Evolutionary conservation across 176 grass and related monocot species (phyloP).

Genomic region (Bromus sterilis): DNA sequence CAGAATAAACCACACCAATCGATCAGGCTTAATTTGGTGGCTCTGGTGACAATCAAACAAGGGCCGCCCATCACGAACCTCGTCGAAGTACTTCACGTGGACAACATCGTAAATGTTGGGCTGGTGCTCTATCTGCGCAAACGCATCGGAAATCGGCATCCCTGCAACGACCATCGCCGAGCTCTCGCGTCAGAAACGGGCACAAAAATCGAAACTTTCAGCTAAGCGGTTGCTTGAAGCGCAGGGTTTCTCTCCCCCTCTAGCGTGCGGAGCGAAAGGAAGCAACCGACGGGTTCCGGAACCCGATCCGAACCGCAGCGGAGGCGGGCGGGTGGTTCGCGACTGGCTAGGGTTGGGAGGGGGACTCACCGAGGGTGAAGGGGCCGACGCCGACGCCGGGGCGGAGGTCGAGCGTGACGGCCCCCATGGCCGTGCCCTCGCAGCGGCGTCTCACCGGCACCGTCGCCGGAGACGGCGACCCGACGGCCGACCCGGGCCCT

Average conservation of each 20-base stretch:
- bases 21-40: not conserved
- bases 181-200: conserved; percentile 8
- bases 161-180: conserved; percentile 40
- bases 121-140: conserved; percentile 78
- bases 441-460: conserved; percentile 51
- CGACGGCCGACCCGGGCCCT: conserved; percentile 1
- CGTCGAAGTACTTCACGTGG: conserved; percentile 86
- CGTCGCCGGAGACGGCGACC: conserved; percentile 37
- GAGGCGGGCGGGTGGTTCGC: not conserved
- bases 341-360: conserved; percentile 6
- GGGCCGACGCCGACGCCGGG: conserved; percentile 81
- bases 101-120: conserved; percentile 90
- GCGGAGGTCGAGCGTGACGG: conserved; percentile 88
- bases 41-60: not conserved
- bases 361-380: conserved; percentile 70
- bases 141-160: conserved; percentile 91
- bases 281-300: not conserved
- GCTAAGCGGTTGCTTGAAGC: not conserved
- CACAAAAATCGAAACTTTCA: not conserved
- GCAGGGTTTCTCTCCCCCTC: not conserved
- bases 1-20: not conserved
- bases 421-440: conserved; percentile 90
- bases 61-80: conserved; percentile 46
- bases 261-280: not conserved
- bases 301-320: not conserved